These are phyloP conservation scores for Yamadazyma mexicana DNA, from an alignment of 1,139 yeast genomes.

Conservation along the genomic window DNA sequence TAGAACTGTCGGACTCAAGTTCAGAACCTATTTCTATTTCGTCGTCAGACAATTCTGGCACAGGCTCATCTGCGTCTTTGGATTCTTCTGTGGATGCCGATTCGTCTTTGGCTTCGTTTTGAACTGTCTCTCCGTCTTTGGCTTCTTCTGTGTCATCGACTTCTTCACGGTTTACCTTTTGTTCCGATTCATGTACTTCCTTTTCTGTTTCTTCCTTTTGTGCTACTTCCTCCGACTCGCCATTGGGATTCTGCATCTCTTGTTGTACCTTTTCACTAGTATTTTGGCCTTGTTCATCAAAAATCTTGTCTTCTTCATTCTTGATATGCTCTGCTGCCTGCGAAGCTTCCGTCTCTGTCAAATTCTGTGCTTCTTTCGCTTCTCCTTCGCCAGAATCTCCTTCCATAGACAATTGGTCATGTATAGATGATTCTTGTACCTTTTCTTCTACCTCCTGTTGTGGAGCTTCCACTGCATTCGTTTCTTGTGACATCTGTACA, in stretches of 20 bases:
- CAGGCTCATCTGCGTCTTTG: constrained; percentile 11
- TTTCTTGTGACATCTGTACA: too few relatives aligned
- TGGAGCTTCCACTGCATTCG: not conserved
- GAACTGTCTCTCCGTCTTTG: not conserved
- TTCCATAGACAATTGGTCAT: too few relatives aligned
- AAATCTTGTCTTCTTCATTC: too few relatives aligned
- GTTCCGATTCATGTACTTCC: not conserved
- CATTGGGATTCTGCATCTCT: too few relatives aligned
- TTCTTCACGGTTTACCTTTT: not conserved
- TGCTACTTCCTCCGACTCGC: not conserved
- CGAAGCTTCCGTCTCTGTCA: not conserved
- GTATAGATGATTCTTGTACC: not conserved
- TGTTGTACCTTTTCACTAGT: too few relatives aligned
- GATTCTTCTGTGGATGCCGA: not conserved
- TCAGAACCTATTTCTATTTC: constrained; percentile 23
- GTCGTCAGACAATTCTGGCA: constrained; percentile 26
- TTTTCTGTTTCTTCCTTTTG: not conserved
- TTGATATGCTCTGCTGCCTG: too few relatives aligned
- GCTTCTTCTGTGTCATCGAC: not conserved
- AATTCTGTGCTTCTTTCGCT: not conserved
- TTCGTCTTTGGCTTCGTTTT: not conserved
- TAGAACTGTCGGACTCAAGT: constrained; percentile 23
- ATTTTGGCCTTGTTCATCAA: too few relatives aligned
- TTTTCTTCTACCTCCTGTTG: not conserved
- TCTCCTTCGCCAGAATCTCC: too few relatives aligned